Base-by-base conservation (phyloP, 257 asterid genomes). In the Solanum sejunctum region DNA sequence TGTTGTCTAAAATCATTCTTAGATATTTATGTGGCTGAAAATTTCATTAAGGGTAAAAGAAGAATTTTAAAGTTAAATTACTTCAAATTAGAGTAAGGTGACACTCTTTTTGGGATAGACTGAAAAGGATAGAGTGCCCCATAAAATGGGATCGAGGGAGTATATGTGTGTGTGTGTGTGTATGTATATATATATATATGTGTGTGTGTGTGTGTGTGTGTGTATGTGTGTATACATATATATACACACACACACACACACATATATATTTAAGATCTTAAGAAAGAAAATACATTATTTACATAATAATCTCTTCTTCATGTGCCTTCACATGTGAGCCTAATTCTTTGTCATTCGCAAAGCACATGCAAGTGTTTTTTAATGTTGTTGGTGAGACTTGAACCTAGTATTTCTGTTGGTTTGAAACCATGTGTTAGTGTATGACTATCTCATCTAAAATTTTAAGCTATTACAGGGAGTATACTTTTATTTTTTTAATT, bases 161-260 rank as follows among this genome's bases (percentile, higher is more conserved):
- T 36, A 36, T 36, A 5, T 36, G 0, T 36, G 1, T 36, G 6
- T 36, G 41, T 36, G 41, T 36, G 41, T 36, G 41, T 36, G 1
- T 36, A 1, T 36, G 1, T 36, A 36, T 36, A 36, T 36, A 36
- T 36, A 4, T 36, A 0, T 36, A 0, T 36, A 0, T 32, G 39
- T 32, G 5, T 36, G 5, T 36, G 6, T 36, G 3, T 36, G 0
- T 36, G 3, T 36, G 1, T 36, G 5, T 36, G 39, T 36, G 5
- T 36, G 5, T 36, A 36, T 36, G 41, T 36, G 6, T 36, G 6
- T 36, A 0, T 36, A 36, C 0, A 4, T 36, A 0, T 36, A 0
- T 36, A 0, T 36, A 0, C 4, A 0, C 4, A 1, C 4, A 4
- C 4, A 5, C 4, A 4, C 4, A 36, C 4, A 36, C 13, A 4